A percentile compares a stretch with the other conserved stretches of the same genome.
phyloP scores from a whole-genome alignment of 176 grass and related monocot genomes.

The Neostapfia colusana region DNA sequence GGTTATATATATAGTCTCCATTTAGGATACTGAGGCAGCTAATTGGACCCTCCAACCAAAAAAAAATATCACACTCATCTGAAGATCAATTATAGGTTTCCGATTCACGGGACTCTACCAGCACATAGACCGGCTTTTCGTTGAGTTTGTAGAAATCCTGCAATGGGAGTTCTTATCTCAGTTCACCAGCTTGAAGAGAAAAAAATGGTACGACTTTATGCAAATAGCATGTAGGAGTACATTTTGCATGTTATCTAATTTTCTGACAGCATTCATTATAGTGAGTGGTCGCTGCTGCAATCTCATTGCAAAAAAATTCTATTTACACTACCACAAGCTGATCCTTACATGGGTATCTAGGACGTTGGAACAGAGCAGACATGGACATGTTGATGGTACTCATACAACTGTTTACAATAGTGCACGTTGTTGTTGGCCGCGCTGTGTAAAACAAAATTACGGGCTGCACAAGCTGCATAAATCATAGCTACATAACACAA shows the following conservation, averaged over 20 bases:
- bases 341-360: slow-evolving; percentile 31
- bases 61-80: too few relatives aligned
- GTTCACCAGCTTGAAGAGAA: neutral
- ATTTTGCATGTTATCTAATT: too few relatives aligned
- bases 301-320: too few relatives aligned
- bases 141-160: slow-evolving; percentile 73
- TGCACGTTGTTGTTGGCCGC: slow-evolving; percentile 8
- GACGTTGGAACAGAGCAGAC: slow-evolving; percentile 25
- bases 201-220: too few relatives aligned
- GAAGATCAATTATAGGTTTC: slow-evolving; percentile 35
- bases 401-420: slow-evolving; percentile 7
- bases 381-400: slow-evolving; percentile 35
- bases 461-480: slow-evolving; percentile 1
- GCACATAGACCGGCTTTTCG: slow-evolving; percentile 74
- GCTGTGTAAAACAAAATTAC: slow-evolving; percentile 17
- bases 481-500: neutral
- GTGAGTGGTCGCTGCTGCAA: neutral
- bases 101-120: slow-evolving; percentile 70
- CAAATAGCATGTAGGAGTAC: too few relatives aligned
- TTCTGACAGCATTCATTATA: neutral
- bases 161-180: neutral
- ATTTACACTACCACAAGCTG: too few relatives aligned
- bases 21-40: too few relatives aligned
- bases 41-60: too few relatives aligned
- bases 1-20: too few relatives aligned